Percentiles rank a stretch among this genome's conserved stretches.
These are phyloP conservation scores for Scedosporium dehoogii DNA, from an alignment of 2,329 filamentous ascomycete species.

Conservation along the genomic window DNA sequence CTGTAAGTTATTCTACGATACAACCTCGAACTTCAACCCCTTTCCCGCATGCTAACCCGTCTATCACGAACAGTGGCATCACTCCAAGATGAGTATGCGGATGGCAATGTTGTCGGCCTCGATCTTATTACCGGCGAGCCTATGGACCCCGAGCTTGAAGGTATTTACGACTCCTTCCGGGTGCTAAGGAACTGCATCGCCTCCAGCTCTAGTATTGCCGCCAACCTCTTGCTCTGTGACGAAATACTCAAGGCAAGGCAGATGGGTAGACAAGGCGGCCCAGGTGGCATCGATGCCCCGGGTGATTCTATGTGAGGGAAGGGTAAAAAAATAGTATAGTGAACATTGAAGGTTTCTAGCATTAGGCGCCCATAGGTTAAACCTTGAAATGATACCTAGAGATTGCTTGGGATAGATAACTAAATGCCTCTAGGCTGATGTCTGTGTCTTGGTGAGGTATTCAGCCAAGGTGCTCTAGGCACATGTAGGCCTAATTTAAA, in stretches of 20 bases:
- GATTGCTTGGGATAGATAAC: neutral
- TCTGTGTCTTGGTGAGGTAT: no score
- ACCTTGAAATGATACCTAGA: neutral
- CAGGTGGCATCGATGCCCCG: conserved; percentile 55
- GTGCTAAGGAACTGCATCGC: conserved; percentile 90
- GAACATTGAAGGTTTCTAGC: neutral
- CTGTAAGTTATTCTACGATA: conserved; percentile 37
- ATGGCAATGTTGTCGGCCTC: conserved; percentile 79
- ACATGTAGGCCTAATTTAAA: no score
- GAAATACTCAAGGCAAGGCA: conserved; percentile 96
- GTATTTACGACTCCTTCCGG: conserved; percentile 92
- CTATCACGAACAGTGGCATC: conserved; percentile 53
- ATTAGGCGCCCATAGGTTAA: neutral
- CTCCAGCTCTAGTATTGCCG: conserved; percentile 88
- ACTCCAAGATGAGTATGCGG: conserved; percentile 74
- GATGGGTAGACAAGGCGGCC: conserved; percentile 63
- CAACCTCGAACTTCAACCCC: neutral
- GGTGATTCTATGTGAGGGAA: conserved; percentile 39
- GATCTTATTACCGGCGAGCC: conserved; percentile 80
- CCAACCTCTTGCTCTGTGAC: conserved; percentile 89
- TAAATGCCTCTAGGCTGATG: no score
- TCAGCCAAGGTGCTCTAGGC: no score
- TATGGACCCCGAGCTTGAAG: conserved; percentile 89
- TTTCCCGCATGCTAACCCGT: no score
- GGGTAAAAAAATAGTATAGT: conserved; percentile 8